Evolutionary conservation across 768 basidiomycete genomes (phyloP).

Genomic region (Russula brevipes): DNA sequence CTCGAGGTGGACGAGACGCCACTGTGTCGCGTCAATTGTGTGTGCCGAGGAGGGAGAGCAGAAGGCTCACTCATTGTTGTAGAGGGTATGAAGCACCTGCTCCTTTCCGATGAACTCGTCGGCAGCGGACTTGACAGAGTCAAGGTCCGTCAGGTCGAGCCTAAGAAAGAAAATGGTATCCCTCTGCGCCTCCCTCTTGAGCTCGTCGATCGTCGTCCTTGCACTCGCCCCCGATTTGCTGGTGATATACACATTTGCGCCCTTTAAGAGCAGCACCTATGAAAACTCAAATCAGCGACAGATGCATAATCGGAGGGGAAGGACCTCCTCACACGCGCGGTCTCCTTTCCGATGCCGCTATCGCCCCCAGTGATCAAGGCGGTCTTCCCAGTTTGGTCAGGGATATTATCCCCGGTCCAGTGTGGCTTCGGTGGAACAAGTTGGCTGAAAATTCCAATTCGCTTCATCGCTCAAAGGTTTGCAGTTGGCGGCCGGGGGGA

Average conservation of each 20-base stretch:
- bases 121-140: background rate
- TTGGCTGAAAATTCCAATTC: constrained; percentile 8
- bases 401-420: constrained; percentile 12
- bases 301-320: background rate
- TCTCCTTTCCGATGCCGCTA: background rate
- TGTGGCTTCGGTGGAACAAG: constrained; percentile 16
- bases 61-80: background rate
- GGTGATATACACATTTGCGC: constrained; percentile 2
- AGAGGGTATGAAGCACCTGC: constrained; percentile 1
- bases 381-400: constrained; percentile 6
- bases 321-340: background rate
- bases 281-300: background rate
- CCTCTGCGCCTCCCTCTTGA: background rate
- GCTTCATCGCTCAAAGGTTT: background rate
- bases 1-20: background rate
- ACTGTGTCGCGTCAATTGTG: background rate
- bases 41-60: background rate
- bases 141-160: constrained; percentile 3
- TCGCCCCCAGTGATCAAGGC: constrained; percentile 1
- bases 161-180: background rate
- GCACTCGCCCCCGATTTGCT: background rate
- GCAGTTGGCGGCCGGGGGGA: background rate
- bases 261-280: background rate
- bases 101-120: background rate
- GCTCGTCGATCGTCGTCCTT: background rate